phyloP scores from a whole-genome alignment of 2,329 filamentous ascomycete species.

The Dactylellina leptospora region DNA sequence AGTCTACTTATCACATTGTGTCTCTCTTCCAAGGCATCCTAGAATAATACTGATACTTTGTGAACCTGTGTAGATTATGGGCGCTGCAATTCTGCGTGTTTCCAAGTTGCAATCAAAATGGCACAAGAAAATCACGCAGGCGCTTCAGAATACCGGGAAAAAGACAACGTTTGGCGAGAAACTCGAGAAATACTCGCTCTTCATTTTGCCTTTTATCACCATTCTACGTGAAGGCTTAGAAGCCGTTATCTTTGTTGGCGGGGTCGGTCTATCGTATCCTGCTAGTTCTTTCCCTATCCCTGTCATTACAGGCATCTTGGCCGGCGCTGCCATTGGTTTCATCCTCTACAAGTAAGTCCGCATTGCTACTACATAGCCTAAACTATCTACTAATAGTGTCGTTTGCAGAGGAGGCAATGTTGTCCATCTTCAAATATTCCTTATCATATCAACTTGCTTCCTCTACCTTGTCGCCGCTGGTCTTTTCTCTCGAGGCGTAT shows the following conservation, averaged over 20 bases:
- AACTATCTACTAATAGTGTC: constrained; percentile 37
- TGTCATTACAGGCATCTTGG: constrained; percentile 74
- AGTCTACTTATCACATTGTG: not conserved
- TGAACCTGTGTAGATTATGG: constrained; percentile 70
- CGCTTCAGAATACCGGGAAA: constrained; percentile 66
- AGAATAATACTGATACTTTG: not conserved
- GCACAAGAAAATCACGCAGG: constrained; percentile 79
- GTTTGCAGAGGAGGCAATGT: constrained; percentile 67
- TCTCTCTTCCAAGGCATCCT: not conserved
- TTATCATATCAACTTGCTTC: constrained; percentile 82
- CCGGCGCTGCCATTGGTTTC: constrained; percentile 74
- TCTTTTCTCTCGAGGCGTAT: constrained; percentile 79
- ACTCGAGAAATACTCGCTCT: constrained; percentile 85
- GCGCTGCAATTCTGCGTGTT: constrained; percentile 79
- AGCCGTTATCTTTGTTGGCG: constrained; percentile 84
- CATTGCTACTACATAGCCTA: not conserved
- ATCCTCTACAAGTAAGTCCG: constrained; percentile 76
- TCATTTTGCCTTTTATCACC: constrained; percentile 84
- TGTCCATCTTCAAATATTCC: constrained; percentile 76
- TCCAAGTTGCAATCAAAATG: constrained; percentile 87
- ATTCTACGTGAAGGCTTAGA: constrained; percentile 88
- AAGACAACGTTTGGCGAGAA: constrained; percentile 66
- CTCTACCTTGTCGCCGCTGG: constrained; percentile 85
- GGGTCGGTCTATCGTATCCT: constrained; percentile 79
- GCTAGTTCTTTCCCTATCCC: constrained; percentile 80